Conservation (phyloP, 305 asterid species). For the Solanum hybrid region DNA sequence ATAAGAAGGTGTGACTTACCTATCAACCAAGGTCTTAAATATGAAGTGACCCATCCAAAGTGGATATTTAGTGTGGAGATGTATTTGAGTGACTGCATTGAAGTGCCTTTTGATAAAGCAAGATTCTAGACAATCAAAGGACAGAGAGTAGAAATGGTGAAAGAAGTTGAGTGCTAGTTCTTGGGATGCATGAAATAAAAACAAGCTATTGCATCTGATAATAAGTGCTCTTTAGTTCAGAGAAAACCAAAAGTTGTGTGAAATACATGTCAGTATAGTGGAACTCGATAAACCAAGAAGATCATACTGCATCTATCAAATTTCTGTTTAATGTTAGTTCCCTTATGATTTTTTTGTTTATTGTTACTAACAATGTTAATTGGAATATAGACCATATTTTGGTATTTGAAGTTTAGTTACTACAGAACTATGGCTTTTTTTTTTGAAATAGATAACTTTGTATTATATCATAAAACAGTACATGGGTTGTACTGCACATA, state of each 20-base stretch:
- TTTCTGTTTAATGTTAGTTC: background rate
- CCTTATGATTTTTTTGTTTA: background rate
- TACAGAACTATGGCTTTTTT: background rate
- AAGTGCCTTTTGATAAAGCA: background rate
- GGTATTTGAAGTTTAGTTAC: background rate
- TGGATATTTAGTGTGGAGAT: background rate
- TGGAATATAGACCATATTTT: background rate
- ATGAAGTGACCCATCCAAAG: background rate
- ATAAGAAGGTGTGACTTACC: background rate
- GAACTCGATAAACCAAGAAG: background rate
- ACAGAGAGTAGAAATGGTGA: background rate
- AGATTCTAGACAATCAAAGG: background rate
- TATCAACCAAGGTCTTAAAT: background rate
- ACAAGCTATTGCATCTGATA: background rate
- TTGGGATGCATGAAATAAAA: background rate
- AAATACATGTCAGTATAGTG: background rate
- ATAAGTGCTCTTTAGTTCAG: background rate
- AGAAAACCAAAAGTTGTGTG: background rate
- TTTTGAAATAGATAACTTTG: background rate
- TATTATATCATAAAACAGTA: background rate
- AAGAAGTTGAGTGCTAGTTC: background rate
- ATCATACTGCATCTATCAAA: background rate
- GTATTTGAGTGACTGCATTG: background rate
- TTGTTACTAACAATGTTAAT: background rate
- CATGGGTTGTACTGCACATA: background rate